Conservation (phyloP, 768 basidiomycete genomes). For the Polyporus arcularius region DNA sequence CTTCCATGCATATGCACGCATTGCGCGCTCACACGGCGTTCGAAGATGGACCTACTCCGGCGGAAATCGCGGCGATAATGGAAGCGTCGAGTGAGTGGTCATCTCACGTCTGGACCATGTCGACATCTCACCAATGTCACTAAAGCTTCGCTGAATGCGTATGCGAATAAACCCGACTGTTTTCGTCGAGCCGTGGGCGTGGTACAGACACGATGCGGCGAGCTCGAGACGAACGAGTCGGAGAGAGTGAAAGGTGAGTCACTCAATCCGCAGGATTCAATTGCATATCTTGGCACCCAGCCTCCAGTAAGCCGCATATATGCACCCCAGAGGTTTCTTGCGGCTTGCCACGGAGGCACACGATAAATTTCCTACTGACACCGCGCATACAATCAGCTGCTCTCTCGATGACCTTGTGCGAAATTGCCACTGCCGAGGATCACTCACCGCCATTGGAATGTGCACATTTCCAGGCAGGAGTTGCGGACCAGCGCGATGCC, state of each 20-base stretch:
- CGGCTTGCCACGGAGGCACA: neutral
- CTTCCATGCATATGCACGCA: neutral
- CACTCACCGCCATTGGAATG: constrained; percentile 73
- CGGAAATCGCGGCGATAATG: constrained; percentile 10
- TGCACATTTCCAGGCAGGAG: constrained; percentile 9
- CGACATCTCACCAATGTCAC: neutral
- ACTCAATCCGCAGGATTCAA: neutral
- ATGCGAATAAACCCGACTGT: constrained; percentile 55
- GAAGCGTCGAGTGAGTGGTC: constrained; percentile 5
- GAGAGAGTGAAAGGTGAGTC: constrained; percentile 58
- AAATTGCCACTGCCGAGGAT: constrained; percentile 72
- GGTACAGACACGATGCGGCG: constrained; percentile 53
- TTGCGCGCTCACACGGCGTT: neutral
- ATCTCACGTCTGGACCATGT: neutral
- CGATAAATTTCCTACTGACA: neutral
- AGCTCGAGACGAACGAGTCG: constrained; percentile 60
- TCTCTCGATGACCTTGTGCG: constrained; percentile 78
- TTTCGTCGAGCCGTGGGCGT: constrained; percentile 53
- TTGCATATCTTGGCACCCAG: no score
- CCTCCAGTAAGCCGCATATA: no score
- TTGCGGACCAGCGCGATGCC: neutral
- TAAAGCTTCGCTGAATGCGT: constrained; percentile 22
- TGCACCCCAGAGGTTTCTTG: no score
- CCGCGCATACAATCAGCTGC: constrained; percentile 46
- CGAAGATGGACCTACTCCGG: neutral